These are phyloP conservation scores for Candida schatavii DNA, from an alignment of 805 yeast species.

Conservation along the genomic window DNA sequence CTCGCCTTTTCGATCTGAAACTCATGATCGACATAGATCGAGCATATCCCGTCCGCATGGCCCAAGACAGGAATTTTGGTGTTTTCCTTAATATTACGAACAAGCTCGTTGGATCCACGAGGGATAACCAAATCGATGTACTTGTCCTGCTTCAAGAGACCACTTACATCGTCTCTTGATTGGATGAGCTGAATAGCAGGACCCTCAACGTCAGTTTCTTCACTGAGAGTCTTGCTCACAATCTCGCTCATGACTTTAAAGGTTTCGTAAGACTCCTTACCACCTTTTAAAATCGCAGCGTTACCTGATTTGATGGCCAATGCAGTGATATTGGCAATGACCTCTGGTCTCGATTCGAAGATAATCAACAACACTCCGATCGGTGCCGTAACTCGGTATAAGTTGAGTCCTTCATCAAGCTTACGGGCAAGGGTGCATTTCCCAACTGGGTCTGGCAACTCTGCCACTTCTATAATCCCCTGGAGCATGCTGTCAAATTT, in stretches of 20 bases:
- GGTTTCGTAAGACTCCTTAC: conserved; percentile 86
- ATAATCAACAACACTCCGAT: conserved; percentile 91
- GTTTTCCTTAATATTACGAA: conserved; percentile 75
- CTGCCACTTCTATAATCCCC: conserved; percentile 90
- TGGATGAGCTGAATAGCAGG: conserved; percentile 83
- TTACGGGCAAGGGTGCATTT: conserved; percentile 77
- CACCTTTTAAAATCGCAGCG: conserved; percentile 96
- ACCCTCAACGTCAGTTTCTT: conserved; percentile 69
- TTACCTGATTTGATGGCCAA: conserved; percentile 95
- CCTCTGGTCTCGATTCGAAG: conserved; percentile 97
- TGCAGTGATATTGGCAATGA: conserved; percentile 95
- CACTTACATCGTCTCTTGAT: conserved; percentile 87
- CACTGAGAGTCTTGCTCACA: conserved; percentile 55
- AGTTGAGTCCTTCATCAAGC: conserved; percentile 83
- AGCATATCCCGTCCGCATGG: conserved; percentile 97
- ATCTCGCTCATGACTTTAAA: conserved; percentile 78
- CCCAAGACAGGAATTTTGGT: conserved; percentile 97
- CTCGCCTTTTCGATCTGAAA: conserved; percentile 79
- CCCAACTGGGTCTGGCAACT: conserved; percentile 90
- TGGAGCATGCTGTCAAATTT: conserved; percentile 93
- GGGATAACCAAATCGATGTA: conserved; percentile 96
- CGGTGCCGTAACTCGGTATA: conserved; percentile 86
- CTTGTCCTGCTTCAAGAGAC: conserved; percentile 76
- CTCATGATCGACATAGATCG: conserved; percentile 74
- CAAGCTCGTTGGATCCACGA: conserved; percentile 94